Evolutionary conservation across 352 stramenopile species (phyloP), one percentile per base, ranked within the genome.

Genomic region (Globisporangium nunn): DNA sequence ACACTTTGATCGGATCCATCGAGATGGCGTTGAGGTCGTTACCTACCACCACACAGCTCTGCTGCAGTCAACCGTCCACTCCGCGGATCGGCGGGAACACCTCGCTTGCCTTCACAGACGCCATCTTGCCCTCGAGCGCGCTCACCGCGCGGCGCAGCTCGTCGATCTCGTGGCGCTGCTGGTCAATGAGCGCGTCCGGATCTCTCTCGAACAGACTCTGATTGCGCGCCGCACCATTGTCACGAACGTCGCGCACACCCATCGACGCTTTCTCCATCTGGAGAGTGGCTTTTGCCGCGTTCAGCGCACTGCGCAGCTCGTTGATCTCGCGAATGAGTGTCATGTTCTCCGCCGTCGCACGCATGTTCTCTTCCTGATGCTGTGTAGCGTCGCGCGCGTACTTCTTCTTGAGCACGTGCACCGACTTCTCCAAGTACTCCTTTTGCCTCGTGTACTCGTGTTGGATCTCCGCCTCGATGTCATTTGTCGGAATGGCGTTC

Each of bases 241-340:
- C 3, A 43, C 50, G 33, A 37, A 8, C 33, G 33, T 37, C 33
- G 33, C 33, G 33, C 33, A 37, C 33, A 8, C 33, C 33, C 33
- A 37, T 37, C 77, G 33, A 37, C 3, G 82, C 80, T 12, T 78
- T 73, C 56, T 92, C 79, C 70, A 87, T 92, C 61, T 92, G 82
- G 59, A 92, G 67, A 43, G 75, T 81, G n/a, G 71, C 78, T 52
- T 96, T 96, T 7, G 85, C 64, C 15, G 66, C 64, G 56, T 77
- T 71, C 40, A 97, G 73, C 18, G 85, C 70, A 2, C 71, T 72
- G 14, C 93, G 86, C 37, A 98, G 76, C 54, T 93, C 74, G 61
- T 98, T 98, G 56, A 98, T 95, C 71, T 98, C 93, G 28, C 85
- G 83, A 37, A 95, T 97, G 17, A 98, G 81, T 56, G 88, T 66